Base-by-base conservation (phyloP, 1,284 basidiomycete species). In the Blastosporella zonata region DNA sequence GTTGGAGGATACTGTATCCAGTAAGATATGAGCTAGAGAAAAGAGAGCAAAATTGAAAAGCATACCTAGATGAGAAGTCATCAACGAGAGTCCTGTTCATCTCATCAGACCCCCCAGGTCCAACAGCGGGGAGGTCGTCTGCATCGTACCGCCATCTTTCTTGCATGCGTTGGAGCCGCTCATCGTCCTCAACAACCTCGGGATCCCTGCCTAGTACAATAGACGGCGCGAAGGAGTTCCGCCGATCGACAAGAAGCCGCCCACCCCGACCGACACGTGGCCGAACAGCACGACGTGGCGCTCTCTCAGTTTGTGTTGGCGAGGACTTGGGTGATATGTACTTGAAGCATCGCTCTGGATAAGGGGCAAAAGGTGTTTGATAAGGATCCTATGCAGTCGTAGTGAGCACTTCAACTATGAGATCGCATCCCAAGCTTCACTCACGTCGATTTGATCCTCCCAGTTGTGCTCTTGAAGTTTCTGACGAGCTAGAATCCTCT, bases 391-490 rank as follows among this genome's bases (percentile, higher is more conserved):
- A 53, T 4, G 45, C 9, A 23, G n/a, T n/a, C 20, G 9, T 33
- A 31, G 6, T 37, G n/a, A 27, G 21, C 12, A 28, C n/a, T 22
- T 6, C n/a, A 35, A 18, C n/a, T 6, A 20, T 21, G 12, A 17
- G 18, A 2, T 7, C n/a, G 22, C 13, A 17, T 39, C 21, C 7
- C 8, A 6, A n/a, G n/a, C 12, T 34, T 29, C n/a, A 67, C 77
- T 65, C 60, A 90, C 84, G 67, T 93, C 90, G 54, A 90, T 78
- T 41, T 77, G 74, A 61, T 96, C 93, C 59, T 95, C 93, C 86
- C 92, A 95, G 33, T 82, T 77, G 45, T 84, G 77, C 61, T 93
- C 89, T 48, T 77, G 72, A 54, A 88, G 89, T 64, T 85, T 87
- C 62, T 82, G 82, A 39, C 73, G 73, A 5, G 72, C 71, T 52